Conservation (phyloP, 2,329 filamentous ascomycete genomes). For the Trichoderma pleuroti region DNA sequence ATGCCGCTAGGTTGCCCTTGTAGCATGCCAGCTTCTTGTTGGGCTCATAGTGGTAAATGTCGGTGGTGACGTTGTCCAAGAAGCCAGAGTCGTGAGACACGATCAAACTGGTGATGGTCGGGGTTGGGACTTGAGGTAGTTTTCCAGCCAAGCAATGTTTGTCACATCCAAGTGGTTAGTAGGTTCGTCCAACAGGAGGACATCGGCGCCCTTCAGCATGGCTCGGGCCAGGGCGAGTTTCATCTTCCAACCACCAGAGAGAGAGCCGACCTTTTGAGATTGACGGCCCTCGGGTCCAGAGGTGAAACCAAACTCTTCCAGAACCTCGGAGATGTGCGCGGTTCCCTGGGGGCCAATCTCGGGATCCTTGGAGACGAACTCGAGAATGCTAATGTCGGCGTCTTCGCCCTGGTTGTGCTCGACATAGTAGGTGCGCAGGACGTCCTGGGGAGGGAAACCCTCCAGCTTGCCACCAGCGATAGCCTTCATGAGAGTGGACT, state of each 20-base stretch:
- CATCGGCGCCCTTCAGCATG: slow-evolving; percentile 96
- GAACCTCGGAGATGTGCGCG: slow-evolving; percentile 77
- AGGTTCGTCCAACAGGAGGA: slow-evolving; percentile 94
- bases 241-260: slow-evolving; percentile 99
- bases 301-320: slow-evolving; percentile 92
- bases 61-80: slow-evolving; percentile 94
- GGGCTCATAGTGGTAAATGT: slow-evolving; percentile 97
- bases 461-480: slow-evolving; percentile 95
- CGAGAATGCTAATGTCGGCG: slow-evolving; percentile 90
- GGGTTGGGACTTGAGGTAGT: slow-evolving; percentile 96
- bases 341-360: slow-evolving; percentile 73
- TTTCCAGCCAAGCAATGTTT: slow-evolving; percentile 93
- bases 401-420: slow-evolving; percentile 99
- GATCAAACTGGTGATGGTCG: slow-evolving; percentile 91
- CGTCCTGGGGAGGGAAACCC: slow-evolving; percentile 89
- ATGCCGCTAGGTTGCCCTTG: slow-evolving; percentile 76
- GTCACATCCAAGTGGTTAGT: slow-evolving; percentile 97
- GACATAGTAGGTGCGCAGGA: slow-evolving; percentile 93
- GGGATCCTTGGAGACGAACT: slow-evolving; percentile 88
- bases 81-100: slow-evolving; percentile 98
- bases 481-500: slow-evolving; percentile 98
- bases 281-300: slow-evolving; percentile 85
- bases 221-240: slow-evolving; percentile 93
- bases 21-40: slow-evolving; percentile 90
- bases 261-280: slow-evolving; percentile 82